These are phyloP conservation scores for Pinus albicaulis DNA, from an alignment of 75 land plant genomes.

Conservation along the genomic window DNA sequence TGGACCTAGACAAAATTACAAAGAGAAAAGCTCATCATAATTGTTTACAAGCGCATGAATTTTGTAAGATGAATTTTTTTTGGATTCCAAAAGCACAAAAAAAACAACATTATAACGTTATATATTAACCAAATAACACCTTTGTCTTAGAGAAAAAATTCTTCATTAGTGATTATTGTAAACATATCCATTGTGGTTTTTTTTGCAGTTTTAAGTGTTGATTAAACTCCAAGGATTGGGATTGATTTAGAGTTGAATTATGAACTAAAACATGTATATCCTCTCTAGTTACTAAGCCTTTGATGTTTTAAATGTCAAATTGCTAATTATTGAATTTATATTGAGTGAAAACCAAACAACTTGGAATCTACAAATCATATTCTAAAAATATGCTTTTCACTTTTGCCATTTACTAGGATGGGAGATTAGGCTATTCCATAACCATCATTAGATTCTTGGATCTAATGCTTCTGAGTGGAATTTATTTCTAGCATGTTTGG, in stretches of 20 bases:
- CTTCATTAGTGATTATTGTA: slow-evolving; percentile 4
- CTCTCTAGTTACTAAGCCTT: slow-evolving; percentile 6
- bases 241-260: background rate
- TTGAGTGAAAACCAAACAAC: slow-evolving; percentile 42
- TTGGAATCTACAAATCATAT: slow-evolving; percentile 5
- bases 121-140: slow-evolving; percentile 4
- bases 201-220: slow-evolving; percentile 19
- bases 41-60: background rate
- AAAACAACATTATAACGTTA: too few relatives aligned
- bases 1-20: slow-evolving; percentile 35
- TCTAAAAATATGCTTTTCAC: background rate
- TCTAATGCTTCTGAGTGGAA: background rate
- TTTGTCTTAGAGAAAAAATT: slow-evolving; percentile 13
- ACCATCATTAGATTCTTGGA: background rate
- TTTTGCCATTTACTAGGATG: background rate
- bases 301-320: background rate
- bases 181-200: background rate
- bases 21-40: background rate
- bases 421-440: background rate
- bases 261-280: slow-evolving; percentile 4
- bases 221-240: slow-evolving; percentile 8
- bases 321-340: slow-evolving; percentile 4
- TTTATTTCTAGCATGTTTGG: background rate
- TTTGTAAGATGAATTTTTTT: background rate
- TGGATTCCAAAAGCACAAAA: background rate